A percentile compares a stretch with the other conserved stretches of the same genome.
phyloP scores from a whole-genome alignment of 1,284 basidiomycete species.

The Pseudozyma sp. region DNA sequence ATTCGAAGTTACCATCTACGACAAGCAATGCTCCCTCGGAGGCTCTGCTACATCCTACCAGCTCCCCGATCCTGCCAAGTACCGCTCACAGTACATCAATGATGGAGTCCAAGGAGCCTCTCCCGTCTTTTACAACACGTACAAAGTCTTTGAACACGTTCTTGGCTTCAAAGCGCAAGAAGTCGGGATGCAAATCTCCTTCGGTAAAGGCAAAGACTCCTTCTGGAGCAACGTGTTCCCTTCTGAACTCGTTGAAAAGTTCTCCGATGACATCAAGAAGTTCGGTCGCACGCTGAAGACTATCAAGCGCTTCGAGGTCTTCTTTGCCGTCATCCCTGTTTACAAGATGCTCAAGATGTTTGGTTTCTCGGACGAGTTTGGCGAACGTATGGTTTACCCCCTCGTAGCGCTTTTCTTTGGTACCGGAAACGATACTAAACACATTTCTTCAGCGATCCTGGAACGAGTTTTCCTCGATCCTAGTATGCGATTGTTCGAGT shows the following conservation, averaged over 20 bases:
- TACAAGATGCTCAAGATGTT: slow-evolving; percentile 59
- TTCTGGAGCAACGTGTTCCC: slow-evolving; percentile 65
- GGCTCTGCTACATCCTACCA: slow-evolving; percentile 63
- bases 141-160: slow-evolving; percentile 60
- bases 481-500: slow-evolving; percentile 72
- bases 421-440: slow-evolving; percentile 76
- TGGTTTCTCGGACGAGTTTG: slow-evolving; percentile 71
- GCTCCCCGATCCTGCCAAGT: slow-evolving; percentile 57
- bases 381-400: slow-evolving; percentile 75
- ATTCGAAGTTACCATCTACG: slow-evolving; percentile 61
- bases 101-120: slow-evolving; percentile 63
- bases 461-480: slow-evolving; percentile 76
- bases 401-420: slow-evolving; percentile 75
- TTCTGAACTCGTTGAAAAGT: slow-evolving; percentile 60
- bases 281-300: slow-evolving; percentile 60
- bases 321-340: slow-evolving; percentile 63
- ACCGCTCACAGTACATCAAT: slow-evolving; percentile 63
- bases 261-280: slow-evolving; percentile 58
- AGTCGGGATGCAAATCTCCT: slow-evolving; percentile 64
- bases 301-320: slow-evolving; percentile 61
- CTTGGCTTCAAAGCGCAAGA: slow-evolving; percentile 59
- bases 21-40: slow-evolving; percentile 56
- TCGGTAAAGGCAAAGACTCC: slow-evolving; percentile 59
- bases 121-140: slow-evolving; percentile 63
- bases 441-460: slow-evolving; percentile 74